A percentile compares a stretch with the other conserved stretches of the same genome.
phyloP scores from a whole-genome alignment of 495 filamentous ascomycete genomes.

The Penicillium fimorum region DNA sequence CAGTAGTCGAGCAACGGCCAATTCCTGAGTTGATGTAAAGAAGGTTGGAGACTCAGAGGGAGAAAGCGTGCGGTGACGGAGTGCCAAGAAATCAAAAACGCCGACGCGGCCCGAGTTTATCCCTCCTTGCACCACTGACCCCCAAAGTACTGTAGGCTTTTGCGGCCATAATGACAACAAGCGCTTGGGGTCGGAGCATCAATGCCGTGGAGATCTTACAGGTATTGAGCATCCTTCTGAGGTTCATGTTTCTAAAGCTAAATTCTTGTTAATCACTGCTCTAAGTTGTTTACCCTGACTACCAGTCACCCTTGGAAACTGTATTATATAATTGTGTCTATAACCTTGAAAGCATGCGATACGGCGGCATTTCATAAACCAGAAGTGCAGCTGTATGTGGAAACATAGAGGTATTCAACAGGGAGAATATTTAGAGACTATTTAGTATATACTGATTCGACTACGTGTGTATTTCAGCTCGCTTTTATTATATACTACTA shows the following conservation, averaged over 20 bases:
- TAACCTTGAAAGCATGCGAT: too few species aligned
- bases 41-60: constrained; percentile 16
- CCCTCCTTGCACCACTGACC: constrained; percentile 24
- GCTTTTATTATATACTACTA: neutral
- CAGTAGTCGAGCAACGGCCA: constrained; percentile 9
- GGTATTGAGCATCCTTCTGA: neutral
- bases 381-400: too few species aligned
- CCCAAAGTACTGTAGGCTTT: neutral
- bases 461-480: neutral
- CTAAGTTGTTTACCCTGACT: neutral
- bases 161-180: neutral
- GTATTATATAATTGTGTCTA: too few species aligned
- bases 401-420: too few species aligned
- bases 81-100: constrained; percentile 34
- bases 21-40: constrained; percentile 17
- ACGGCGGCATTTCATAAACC: too few species aligned
- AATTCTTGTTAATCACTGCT: neutral
- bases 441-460: too few species aligned
- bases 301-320: too few species aligned
- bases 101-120: constrained; percentile 43
- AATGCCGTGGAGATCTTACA: neutral
- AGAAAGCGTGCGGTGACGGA: constrained; percentile 32
- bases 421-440: too few species aligned
- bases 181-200: constrained; percentile 6
- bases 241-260: neutral